Base-by-base conservation (phyloP, 192 early-diverging fungal species). In the Backusella psychrophila region DNA sequence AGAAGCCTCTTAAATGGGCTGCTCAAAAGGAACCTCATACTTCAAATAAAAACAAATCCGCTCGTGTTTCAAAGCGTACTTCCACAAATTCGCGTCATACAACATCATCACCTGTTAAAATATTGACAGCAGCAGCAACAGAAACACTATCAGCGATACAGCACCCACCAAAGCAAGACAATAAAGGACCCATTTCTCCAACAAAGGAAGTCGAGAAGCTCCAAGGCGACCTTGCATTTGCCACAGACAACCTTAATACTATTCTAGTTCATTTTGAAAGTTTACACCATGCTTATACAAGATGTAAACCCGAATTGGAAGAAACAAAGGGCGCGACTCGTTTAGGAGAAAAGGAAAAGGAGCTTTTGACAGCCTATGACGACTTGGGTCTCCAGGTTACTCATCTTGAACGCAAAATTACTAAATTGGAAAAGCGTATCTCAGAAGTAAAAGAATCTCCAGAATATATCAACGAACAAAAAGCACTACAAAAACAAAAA, bases 281-380 rank as follows among this genome's bases (percentile, higher is more conserved):
- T 23, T 65, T 82, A 21, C 78, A 71, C 6, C 59, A 44, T 56
- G 81, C 81, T 9, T 82, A 82, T 66, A 63, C 44, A 15, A 42
- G 69, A 15, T 38, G 77, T n/a, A 72, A 68, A 12, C 66, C 81
- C 19, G 76, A 81, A 41, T 69, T 78, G 33, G 63, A 79, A 17
- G 53, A 70, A 63, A 44, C 69, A 36, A 53, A 42, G 6, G 14
- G 17, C 7, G 41, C 81, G 0, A 79, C 77, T 49, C 77, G 78
- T 8, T 71, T 82, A 7, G 59, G 69, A 34, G 65, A 63, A 21
- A 77, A 56, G 74, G 81, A 82, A 71, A 74, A 77, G 23, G 81
- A 82, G 66, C 71, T 82, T 26, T 42, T 82, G 23, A 63, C 81
- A 21, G 81, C 77, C 12, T 82, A 82, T 41, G 81, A 82, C 39